Evolutionary conservation across 106 monocot genomes (phyloP).

Genomic region (Platanthera zijinensis): DNA sequence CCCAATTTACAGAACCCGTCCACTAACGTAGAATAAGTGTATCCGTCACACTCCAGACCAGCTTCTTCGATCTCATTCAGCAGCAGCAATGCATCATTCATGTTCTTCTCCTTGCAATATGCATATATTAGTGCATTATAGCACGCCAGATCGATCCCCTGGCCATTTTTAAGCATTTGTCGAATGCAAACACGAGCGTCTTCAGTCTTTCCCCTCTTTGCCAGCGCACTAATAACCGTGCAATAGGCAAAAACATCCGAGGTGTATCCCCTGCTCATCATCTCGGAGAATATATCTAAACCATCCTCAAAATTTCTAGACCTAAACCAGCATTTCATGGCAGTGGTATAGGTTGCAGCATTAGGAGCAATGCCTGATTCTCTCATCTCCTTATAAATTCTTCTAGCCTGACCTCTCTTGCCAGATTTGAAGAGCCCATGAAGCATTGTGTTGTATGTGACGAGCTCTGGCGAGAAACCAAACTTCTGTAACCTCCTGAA

Average conservation of each 20-base stretch:
- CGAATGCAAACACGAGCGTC: constrained; percentile 47
- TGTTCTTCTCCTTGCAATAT: constrained; percentile 49
- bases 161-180: constrained; percentile 43
- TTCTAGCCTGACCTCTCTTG: constrained; percentile 35
- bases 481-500: constrained; percentile 41
- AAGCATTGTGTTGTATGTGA: constrained; percentile 71
- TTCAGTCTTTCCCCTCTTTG: constrained; percentile 43
- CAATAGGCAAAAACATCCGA: constrained; percentile 70
- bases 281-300: constrained; percentile 37
- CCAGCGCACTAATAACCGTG: constrained; percentile 61
- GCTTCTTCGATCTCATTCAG: constrained; percentile 50
- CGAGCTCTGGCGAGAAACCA: constrained; percentile 49
- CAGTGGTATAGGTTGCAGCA: constrained; percentile 68
- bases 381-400: constrained; percentile 45
- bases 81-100: constrained; percentile 47
- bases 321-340: constrained; percentile 74
- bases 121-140: constrained; percentile 74
- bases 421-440: constrained; percentile 71
- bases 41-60: constrained; percentile 52
- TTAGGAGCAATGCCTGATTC: constrained; percentile 45
- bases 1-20: constrained; percentile 70
- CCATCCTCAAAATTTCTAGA: constrained; percentile 56
- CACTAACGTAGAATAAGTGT: constrained; percentile 74
- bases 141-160: constrained; percentile 61
- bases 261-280: constrained; percentile 37